Base-by-base conservation (phyloP, 75 land plant genomes). In the Pseudotsuga menziesii region DNA sequence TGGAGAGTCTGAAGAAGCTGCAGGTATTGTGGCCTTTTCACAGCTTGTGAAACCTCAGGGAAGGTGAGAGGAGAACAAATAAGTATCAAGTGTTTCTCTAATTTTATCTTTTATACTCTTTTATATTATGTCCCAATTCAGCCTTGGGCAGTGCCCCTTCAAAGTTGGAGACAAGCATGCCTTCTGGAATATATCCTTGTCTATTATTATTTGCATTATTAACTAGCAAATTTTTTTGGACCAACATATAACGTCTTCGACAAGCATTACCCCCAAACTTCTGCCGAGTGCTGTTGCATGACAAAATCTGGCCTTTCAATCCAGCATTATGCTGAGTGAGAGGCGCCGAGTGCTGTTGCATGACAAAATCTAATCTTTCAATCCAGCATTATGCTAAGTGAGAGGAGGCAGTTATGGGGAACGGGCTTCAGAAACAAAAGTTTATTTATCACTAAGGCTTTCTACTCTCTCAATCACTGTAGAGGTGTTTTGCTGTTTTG, bases 21-120 rank as follows among this genome's bases (percentile, higher is more conserved):
- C 72, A 41, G 72, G 54, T 8, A 8, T n/a, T 41, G 20, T 41
- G 44, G 72, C 15, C 8, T 69, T 69, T 69, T 69, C 72, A 20
- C 72, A 69, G 54, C 72, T 69, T 41, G 72, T 69, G 52, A 69
- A 36, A 69, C 72, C 72, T 20, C 19, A 16, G 23, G 72, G 72
- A 69, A 69, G 72, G 72, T 69, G 72, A 69, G 4, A 13, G 9
- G 22, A 5, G 8, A 1, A 69, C 20, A 36, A 23, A 67, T 35
- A 35, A 35, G 48, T 29, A 9, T 39, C n/a, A 16, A 39, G 22
- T 5, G 15, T 19, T 26, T 69, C 11, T 3, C 9, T 69, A 44
- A n/a, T 41, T 6, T 22, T 20, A 9, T 44, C 11, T 69, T n/a
- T 64, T 25, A n/a, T 69, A 22, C 2, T 39, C 17, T 36, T 20